A percentile compares a stretch with the other conserved stretches of the same genome.
These are phyloP conservation scores for Eimeria praecox DNA, from an alignment of 169 alveolate genomes.

Conservation along the genomic window DNA sequence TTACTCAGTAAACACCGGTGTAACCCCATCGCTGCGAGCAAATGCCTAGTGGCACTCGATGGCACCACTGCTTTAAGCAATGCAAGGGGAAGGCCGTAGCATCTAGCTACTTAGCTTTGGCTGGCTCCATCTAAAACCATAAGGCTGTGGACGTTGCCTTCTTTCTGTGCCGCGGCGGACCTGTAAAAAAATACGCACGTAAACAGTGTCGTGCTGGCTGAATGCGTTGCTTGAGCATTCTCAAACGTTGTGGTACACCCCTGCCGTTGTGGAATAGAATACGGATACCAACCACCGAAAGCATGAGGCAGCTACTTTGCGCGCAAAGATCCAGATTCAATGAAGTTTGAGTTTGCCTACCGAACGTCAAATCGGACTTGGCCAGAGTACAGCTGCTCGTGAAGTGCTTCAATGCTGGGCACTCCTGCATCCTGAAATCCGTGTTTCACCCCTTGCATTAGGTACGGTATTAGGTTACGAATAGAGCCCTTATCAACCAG, in stretches of 20 bases:
- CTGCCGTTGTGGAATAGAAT: not conserved
- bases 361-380: conserved; percentile 81
- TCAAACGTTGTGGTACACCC: not conserved
- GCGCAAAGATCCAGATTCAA: not conserved
- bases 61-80: not conserved
- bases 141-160: conserved; percentile 86
- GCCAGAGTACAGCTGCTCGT: conserved; percentile 69
- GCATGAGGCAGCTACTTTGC: not conserved
- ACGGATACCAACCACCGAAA: not conserved
- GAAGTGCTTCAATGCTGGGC: conserved; percentile 67
- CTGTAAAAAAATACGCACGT: conserved; percentile 64
- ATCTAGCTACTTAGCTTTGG: conserved; percentile 17
- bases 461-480: conserved; percentile 90
- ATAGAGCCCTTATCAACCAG: conserved; percentile 93
- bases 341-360: conserved; percentile 45
- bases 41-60: not conserved
- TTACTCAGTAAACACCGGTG: not conserved
- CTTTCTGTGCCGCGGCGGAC: conserved; percentile 87
- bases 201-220: not conserved
- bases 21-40: not conserved
- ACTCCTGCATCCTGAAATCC: conserved; percentile 83
- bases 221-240: not conserved
- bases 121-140: conserved; percentile 67
- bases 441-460: conserved; percentile 87
- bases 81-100: not conserved